These are phyloP conservation scores for Mycena galopus DNA, from an alignment of 768 basidiomycete genomes.

Conservation along the genomic window DNA sequence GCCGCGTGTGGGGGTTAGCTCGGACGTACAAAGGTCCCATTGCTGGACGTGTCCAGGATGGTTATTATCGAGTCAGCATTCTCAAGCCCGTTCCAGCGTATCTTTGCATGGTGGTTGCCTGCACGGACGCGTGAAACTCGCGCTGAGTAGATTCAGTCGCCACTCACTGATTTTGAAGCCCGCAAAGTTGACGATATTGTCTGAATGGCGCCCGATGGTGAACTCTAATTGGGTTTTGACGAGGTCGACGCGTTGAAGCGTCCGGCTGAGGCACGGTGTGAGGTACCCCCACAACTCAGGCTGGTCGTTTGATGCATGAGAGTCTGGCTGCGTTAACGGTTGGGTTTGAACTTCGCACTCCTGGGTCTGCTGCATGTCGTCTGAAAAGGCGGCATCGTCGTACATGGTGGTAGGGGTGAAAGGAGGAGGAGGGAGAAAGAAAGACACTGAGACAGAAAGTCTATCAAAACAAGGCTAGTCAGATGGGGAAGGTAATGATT, in stretches of 20 bases:
- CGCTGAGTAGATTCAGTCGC: constrained; percentile 5
- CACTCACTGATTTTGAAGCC: constrained; percentile 83
- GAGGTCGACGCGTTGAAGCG: constrained; percentile 71
- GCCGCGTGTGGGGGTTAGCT: background rate
- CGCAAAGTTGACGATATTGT: constrained; percentile 69
- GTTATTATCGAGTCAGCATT: constrained; percentile 55
- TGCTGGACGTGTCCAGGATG: constrained; percentile 74
- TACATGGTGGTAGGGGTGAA: too few relatives aligned
- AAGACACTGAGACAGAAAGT: too few relatives aligned
- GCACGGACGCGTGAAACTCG: constrained; percentile 3
- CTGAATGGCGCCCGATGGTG: constrained; percentile 66
- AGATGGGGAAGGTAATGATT: too few relatives aligned
- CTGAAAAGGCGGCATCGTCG: too few relatives aligned
- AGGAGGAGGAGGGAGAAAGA: too few relatives aligned
- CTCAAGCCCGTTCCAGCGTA: constrained; percentile 71
- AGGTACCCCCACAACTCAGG: constrained; percentile 82
- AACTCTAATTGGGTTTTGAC: constrained; percentile 64
- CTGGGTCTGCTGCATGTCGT: constrained; percentile 16
- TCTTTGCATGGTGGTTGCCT: constrained; percentile 70
- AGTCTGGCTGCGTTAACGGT: background rate
- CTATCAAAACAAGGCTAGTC: too few relatives aligned
- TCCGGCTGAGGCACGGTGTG: constrained; percentile 66
- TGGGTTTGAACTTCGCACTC: constrained; percentile 12
- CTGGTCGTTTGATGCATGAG: background rate
- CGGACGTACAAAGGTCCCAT: constrained; percentile 74